These are phyloP conservation scores for Ophiostoma fasciatum DNA, from an alignment of 2,329 filamentous ascomycete genomes.

Conservation along the genomic window DNA sequence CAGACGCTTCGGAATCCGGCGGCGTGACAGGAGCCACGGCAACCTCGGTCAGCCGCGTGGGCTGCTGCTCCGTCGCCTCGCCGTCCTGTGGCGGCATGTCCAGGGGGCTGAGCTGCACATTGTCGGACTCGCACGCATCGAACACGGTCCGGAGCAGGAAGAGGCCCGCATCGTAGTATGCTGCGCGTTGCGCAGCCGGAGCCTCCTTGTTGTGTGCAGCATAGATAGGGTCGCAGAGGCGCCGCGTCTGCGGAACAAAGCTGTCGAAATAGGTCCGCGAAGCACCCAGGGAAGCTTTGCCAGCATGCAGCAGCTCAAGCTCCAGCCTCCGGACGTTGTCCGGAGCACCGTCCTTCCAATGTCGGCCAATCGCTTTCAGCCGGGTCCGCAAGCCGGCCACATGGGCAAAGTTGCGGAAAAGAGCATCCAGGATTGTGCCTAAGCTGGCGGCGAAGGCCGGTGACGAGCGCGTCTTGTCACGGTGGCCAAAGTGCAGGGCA, in stretches of 20 bases:
- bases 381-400: slow-evolving; percentile 10
- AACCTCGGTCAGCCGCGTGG: no score
- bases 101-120: neutral
- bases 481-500: slow-evolving; percentile 25
- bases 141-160: slow-evolving; percentile 22
- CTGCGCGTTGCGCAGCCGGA: slow-evolving; percentile 21
- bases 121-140: neutral
- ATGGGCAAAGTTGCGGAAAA: slow-evolving; percentile 21
- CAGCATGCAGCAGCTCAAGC: slow-evolving; percentile 34
- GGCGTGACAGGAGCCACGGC: no score
- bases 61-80: no score
- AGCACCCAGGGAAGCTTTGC: slow-evolving; percentile 25
- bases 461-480: slow-evolving; percentile 13
- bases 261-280: slow-evolving; percentile 23
- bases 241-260: slow-evolving; percentile 26
- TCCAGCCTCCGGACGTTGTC: slow-evolving; percentile 32
- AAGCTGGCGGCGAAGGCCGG: slow-evolving; percentile 22
- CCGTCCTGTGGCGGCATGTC: no score
- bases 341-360: slow-evolving; percentile 22
- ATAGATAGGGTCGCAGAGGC: slow-evolving; percentile 30
- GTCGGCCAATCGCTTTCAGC: slow-evolving; percentile 22
- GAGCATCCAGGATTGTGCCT: slow-evolving; percentile 21
- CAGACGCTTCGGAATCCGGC: no score
- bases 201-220: slow-evolving; percentile 15
- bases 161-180: slow-evolving; percentile 28